A percentile compares a stretch with the other conserved stretches of the same genome.
Evolutionary conservation across 2,329 filamentous ascomycete species (phyloP).

Genomic region (Teratosphaeria viscida): DNA sequence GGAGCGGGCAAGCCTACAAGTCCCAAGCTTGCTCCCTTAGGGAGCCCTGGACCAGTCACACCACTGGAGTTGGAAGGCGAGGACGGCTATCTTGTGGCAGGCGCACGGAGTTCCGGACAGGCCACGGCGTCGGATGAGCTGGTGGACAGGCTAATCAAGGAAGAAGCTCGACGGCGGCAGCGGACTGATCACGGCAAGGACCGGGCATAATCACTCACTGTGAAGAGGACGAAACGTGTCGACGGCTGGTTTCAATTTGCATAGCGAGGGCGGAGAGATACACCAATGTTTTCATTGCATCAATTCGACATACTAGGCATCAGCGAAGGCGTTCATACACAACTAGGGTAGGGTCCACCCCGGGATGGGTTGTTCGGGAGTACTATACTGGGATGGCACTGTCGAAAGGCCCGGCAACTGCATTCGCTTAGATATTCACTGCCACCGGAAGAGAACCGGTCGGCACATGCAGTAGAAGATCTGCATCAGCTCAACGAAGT

Average conservation of each 20-base stretch:
- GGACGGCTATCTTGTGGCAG: constrained; percentile 37
- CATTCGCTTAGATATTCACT: not conserved
- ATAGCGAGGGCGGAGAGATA: not conserved
- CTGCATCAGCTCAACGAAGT: not conserved
- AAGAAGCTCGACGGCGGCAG: constrained; percentile 29
- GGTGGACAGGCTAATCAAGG: constrained; percentile 38
- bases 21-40: constrained; percentile 39
- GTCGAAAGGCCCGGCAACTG: not conserved
- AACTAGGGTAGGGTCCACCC: not conserved
- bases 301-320: not conserved
- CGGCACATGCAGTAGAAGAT: not conserved
- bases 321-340: not conserved
- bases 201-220: not conserved
- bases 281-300: not conserved
- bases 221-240: not conserved
- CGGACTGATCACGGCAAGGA: not conserved
- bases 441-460: not conserved
- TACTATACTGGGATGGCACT: not conserved
- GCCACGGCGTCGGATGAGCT: constrained; percentile 26
- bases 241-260: not conserved
- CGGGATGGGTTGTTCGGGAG: not conserved
- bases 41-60: constrained; percentile 43
- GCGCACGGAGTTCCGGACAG: constrained; percentile 21
- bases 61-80: constrained; percentile 40
- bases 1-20: constrained; percentile 26